Conservation (phyloP, 2,329 filamentous ascomycete genomes). For the Venturia asperata region DNA sequence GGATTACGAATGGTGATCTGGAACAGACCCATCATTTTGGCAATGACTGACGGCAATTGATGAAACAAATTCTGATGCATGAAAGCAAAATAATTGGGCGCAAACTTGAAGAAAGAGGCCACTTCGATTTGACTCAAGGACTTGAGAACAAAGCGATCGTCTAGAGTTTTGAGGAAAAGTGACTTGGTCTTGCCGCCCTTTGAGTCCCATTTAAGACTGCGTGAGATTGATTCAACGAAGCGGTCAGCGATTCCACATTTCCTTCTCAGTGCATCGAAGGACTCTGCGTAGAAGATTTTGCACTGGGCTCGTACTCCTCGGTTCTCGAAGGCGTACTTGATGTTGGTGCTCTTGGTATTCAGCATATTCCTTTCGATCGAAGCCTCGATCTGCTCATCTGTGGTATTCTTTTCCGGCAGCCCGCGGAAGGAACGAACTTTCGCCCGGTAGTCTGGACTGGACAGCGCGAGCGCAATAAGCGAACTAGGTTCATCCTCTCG, state of each 20-base stretch:
- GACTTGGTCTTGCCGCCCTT: conserved; percentile 98
- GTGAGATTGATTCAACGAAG: conserved; percentile 88
- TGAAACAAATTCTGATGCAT: conserved; percentile 96
- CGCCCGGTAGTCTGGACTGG: conserved; percentile 75
- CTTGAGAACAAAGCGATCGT: conserved; percentile 90
- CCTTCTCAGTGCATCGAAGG: conserved; percentile 87
- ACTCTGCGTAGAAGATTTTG: conserved; percentile 97
- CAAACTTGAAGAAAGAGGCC: conserved; percentile 88
- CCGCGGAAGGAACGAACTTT: conserved; percentile 64
- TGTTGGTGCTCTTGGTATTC: conserved; percentile 78
- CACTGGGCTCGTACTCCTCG: conserved; percentile 92
- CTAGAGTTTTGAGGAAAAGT: conserved; percentile 91
- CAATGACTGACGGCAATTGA: conserved; percentile 85
- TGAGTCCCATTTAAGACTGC: conserved; percentile 96
- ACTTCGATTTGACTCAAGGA: conserved; percentile 87
- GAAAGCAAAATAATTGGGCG: conserved; percentile 93
- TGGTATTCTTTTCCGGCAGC: conserved; percentile 25
- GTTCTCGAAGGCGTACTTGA: conserved; percentile 93
- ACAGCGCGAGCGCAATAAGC: conserved; percentile 85
- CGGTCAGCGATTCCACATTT: conserved; percentile 92
- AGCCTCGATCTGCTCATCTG: conserved; percentile 50
- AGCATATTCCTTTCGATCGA: conserved; percentile 81
- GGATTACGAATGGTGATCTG: conserved; percentile 97
- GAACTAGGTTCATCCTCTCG: conserved; percentile 96
- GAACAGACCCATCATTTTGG: conserved; percentile 98